phyloP scores from a whole-genome alignment of 305 asterid genomes.

The Striga hermonthica region DNA sequence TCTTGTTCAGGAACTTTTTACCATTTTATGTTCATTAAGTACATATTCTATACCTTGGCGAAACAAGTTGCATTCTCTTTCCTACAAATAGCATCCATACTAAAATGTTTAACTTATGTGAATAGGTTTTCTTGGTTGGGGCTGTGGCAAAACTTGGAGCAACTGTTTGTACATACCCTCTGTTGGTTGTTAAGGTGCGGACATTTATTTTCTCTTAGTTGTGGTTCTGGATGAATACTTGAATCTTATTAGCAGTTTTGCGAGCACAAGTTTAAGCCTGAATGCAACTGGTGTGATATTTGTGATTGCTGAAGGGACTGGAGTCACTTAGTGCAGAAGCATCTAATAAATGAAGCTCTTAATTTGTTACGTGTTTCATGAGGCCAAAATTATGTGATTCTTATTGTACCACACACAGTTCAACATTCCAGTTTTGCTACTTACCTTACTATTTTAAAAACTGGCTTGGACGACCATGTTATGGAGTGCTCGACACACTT shows the following conservation, averaged over 20 bases:
- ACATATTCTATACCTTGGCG: constrained; percentile 11
- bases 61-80: constrained; percentile 18
- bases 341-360: neutral
- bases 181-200: constrained; percentile 85
- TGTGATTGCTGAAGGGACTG: neutral
- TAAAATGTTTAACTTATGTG: constrained; percentile 19
- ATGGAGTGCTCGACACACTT: neutral
- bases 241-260: constrained; percentile 7
- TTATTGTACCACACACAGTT: neutral
- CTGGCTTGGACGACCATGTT: neutral
- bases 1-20: constrained; percentile 15
- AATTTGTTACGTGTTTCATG: neutral
- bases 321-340: neutral
- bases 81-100: constrained; percentile 17
- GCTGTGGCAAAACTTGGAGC: constrained; percentile 96
- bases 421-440: neutral
- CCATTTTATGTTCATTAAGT: constrained; percentile 25
- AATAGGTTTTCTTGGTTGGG: constrained; percentile 67
- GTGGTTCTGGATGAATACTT: constrained; percentile 4
- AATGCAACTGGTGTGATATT: no score
- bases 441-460: neutral
- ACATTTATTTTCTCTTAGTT: constrained; percentile 1
- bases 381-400: neutral
- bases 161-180: constrained; percentile 82
- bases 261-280: neutral